Base-by-base conservation (phyloP, 306 rosid species). In the Sechiopsis laciniata region DNA sequence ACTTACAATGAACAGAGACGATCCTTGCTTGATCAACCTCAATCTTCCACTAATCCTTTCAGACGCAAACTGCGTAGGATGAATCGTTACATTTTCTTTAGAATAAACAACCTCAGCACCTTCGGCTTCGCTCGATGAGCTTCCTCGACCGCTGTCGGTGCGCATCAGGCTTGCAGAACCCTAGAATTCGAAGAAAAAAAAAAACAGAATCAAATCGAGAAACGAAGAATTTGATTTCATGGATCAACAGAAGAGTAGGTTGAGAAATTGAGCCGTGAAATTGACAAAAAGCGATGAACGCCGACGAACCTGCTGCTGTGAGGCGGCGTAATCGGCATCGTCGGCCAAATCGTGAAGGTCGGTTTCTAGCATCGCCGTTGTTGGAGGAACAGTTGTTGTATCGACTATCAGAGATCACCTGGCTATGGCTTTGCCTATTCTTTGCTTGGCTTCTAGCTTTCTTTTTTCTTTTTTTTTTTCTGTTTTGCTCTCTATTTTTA, bases 301-400 rank as follows among this genome's bases (percentile, higher is more conserved):
- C 53, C 35, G 37, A 7, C 75, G 82, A 83, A 94, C 97, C 77
- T 89, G 92, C 63, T 88, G 92, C 88, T 81, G 95, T 52, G 97
- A 91, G 13, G 96, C 96, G 1, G 91, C 96, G 88, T 94, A 94
- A 84, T 94, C 99, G 63, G 96, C 89, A 78, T 94, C 99, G 87
- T 94, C 99, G 29, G 97, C 85, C 75, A 94, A 85, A 82, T 91
- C 97, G 84, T 94, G 95, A 13, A 88, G 75, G 76, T 94, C 99
- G 7, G 92, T 78, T 74, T 91, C 99, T 13, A 86, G 87, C 97
- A 94, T 91, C 85, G 84, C 74, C 24, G 40, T 35, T 6, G 40
- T 35, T 8, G 78, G 57, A 74, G 69, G 13, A 37, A 19, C 75
- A 57, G 29, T 66, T 66, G 55, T 66, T 19, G 55, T 29, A 66